Conservation (phyloP, 2,329 filamentous ascomycete species). For the Fusarium devonianum region DNA sequence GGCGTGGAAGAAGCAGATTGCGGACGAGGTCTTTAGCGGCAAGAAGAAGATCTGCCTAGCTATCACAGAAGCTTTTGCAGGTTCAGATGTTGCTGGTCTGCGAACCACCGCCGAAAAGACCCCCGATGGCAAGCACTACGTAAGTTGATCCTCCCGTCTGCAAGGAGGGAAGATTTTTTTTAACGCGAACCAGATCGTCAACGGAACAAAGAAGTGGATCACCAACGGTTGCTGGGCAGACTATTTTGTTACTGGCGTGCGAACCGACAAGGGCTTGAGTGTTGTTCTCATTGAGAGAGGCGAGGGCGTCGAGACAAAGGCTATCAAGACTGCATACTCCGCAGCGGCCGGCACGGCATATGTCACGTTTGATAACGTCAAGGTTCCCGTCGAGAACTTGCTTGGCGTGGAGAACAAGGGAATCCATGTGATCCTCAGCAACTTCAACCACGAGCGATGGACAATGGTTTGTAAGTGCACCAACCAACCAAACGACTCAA, state of each 20-base stretch:
- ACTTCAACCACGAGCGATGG: conserved; percentile 90
- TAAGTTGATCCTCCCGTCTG: conserved; percentile 48
- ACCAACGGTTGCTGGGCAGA: conserved; percentile 82
- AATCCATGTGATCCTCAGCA: conserved; percentile 82
- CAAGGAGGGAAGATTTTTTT: not conserved
- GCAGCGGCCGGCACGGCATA: conserved; percentile 79
- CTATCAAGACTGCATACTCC: conserved; percentile 84
- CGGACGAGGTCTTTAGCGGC: conserved; percentile 76
- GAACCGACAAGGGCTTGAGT: conserved; percentile 79
- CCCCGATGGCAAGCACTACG: conserved; percentile 75
- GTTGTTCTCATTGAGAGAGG: conserved; percentile 78
- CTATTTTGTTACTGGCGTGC: conserved; percentile 84
- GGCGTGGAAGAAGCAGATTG: conserved; percentile 69
- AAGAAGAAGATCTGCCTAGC: conserved; percentile 89
- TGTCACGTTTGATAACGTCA: conserved; percentile 85
- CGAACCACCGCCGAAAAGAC: conserved; percentile 81
- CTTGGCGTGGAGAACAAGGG: conserved; percentile 86
- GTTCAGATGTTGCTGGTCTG: conserved; percentile 78
- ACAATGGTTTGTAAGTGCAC: conserved; percentile 69
- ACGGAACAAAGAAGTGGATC: conserved; percentile 86
- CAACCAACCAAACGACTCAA: not conserved
- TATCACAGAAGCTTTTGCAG: conserved; percentile 88
- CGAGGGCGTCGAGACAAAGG: conserved; percentile 77
- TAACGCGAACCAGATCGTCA: conserved; percentile 56
- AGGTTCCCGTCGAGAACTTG: conserved; percentile 80